Evolutionary conservation across 257 asterid genomes (phyloP).

Genomic region (Ocimum tenuiflorum): DNA sequence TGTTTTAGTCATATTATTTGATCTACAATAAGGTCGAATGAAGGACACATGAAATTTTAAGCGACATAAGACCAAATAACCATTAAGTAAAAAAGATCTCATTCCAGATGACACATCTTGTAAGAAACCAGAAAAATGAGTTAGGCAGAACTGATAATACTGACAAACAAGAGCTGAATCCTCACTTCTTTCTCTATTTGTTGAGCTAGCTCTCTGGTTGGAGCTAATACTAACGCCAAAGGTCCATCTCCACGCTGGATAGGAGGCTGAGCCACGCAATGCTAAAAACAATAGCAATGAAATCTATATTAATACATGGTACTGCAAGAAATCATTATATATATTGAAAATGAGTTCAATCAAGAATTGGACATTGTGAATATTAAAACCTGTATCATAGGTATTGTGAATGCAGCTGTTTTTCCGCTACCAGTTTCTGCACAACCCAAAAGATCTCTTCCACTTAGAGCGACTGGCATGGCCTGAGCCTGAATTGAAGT

Average conservation of each 20-base stretch:
- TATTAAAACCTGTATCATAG: slow-evolving; percentile 71
- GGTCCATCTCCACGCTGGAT: slow-evolving; percentile 90
- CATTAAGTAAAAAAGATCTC: slow-evolving; percentile 1
- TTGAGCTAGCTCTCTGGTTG: slow-evolving; percentile 92
- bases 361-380: slow-evolving; percentile 10
- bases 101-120: slow-evolving; percentile 6
- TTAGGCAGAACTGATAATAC: background rate
- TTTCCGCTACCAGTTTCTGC: slow-evolving; percentile 94
- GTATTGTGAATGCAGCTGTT: slow-evolving; percentile 80
- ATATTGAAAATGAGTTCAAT: background rate
- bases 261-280: slow-evolving; percentile 70
- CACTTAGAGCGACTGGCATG: slow-evolving; percentile 85
- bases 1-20: background rate
- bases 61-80: background rate
- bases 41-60: background rate
- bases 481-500: slow-evolving; percentile 90
- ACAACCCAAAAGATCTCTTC: slow-evolving; percentile 87
- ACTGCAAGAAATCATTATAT: background rate
- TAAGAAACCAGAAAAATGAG: background rate
- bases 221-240: slow-evolving; percentile 78
- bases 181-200: slow-evolving; percentile 86
- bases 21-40: background rate
- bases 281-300: slow-evolving; percentile 37
- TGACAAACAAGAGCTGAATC: background rate
- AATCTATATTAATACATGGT: slow-evolving; percentile 9